phyloP scores from a whole-genome alignment of 139 green algal species.

The Yamagishiella unicocca region DNA sequence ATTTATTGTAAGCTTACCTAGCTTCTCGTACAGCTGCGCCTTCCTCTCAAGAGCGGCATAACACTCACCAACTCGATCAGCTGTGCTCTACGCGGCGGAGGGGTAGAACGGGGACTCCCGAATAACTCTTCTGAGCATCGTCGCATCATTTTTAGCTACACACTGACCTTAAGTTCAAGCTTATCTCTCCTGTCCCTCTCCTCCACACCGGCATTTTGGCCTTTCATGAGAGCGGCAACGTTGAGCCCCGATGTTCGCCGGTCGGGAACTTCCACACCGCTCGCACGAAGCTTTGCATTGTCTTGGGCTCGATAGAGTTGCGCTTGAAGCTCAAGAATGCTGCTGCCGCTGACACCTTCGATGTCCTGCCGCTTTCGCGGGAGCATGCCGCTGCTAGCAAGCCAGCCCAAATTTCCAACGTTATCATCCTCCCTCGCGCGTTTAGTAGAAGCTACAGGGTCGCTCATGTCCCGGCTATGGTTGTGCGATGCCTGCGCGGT shows the following conservation, averaged over 20 bases:
- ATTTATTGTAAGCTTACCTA: conserved; percentile 66
- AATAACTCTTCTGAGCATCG: background rate
- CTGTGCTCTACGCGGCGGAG: background rate
- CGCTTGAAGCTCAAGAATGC: conserved; percentile 83
- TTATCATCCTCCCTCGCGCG: background rate
- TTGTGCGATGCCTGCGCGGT: too few species aligned
- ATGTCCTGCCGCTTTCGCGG: conserved; percentile 80
- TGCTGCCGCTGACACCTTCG: conserved; percentile 75
- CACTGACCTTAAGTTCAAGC: conserved; percentile 72
- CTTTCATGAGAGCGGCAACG: conserved; percentile 50
- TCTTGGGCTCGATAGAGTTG: conserved; percentile 72
- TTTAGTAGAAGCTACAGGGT: background rate
- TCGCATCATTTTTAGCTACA: background rate
- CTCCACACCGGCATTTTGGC: conserved; percentile 79
- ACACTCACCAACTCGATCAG: conserved; percentile 51
- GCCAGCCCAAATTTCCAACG: conserved; percentile 77
- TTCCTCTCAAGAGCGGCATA: conserved; percentile 85
- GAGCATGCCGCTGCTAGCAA: conserved; percentile 74
- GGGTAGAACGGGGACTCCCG: background rate
- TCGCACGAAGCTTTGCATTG: background rate
- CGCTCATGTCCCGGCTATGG: conserved; percentile 15
- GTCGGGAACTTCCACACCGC: conserved; percentile 7
- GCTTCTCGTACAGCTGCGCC: conserved; percentile 82
- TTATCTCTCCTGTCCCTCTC: conserved; percentile 71
- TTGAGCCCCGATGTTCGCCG: conserved; percentile 24